Evolutionary conservation across 2,329 filamentous ascomycete species (phyloP), one percentile per base, ranked within the genome.

Genomic region (Venturia aucupariae): DNA sequence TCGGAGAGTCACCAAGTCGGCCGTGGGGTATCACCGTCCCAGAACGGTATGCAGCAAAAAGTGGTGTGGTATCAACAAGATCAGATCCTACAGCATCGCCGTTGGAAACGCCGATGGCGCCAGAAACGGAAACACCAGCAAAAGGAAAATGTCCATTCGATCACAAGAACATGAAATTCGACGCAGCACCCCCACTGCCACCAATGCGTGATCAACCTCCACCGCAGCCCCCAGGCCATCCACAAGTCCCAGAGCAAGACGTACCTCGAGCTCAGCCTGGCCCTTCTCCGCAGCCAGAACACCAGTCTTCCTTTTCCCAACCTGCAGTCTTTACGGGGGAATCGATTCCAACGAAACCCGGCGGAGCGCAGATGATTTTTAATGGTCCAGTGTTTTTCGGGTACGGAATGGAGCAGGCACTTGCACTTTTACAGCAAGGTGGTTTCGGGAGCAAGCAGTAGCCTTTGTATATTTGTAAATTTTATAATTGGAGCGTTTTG

Each of bases 361-460:
- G 41, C 15, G 64, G 63, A 19, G 46, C 90, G 11, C 87, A 89
- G 69, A 89, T 97, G 84, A 81, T 95, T 0, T 96, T 97, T 72
- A 96, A 90, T 10, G 93, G 93, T 0, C 93, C 93, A 0, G 92
- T 97, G 0, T 97, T 97, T 72, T 90, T 97, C 70, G 93, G 93
- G 0, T 97, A 96, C 71, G 86, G 88, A 11, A 84, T 91, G 67
- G 90, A 95, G 66, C 87, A 95, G 72, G 89, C 90, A n/a, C 83
- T 90, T 30, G 81, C 84, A 64, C 82, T 95, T 62, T 32, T 61
- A 13, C 59, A 32, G 38, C 59, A 61, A 19, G n/a, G 38, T 38
- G 59, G 59, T 24, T 3, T 61, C 2, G 59, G 59, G 38, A 46
- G 59, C 59, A 61, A 61, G 22, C 13, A 42, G 38, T 42, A 38